Evolutionary conservation across 169 alveolate genomes (phyloP).

Genomic region (Ichthyophthirius multifiliis): DNA sequence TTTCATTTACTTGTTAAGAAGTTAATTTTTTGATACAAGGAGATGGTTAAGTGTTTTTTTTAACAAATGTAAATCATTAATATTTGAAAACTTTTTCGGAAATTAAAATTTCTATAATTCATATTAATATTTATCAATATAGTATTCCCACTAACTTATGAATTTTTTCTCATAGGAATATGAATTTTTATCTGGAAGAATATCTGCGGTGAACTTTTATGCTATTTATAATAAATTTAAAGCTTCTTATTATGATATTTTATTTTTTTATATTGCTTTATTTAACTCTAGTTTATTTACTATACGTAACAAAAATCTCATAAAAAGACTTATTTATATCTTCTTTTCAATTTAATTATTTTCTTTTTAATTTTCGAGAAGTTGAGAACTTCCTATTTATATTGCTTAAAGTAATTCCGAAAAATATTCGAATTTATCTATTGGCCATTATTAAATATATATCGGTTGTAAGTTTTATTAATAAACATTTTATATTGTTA

Average conservation of each 20-base stretch:
- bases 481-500: neutral
- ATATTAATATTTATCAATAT: conserved; percentile 43
- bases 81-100: neutral
- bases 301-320: neutral
- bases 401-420: neutral
- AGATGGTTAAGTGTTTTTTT: neutral
- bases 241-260: neutral
- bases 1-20: neutral
- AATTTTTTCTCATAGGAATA: conserved; percentile 32
- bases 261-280: neutral
- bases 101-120: conserved; percentile 26
- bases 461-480: neutral
- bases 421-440: neutral
- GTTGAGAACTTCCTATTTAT: neutral
- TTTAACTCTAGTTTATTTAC: neutral
- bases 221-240: neutral
- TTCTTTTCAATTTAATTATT: neutral
- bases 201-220: no score
- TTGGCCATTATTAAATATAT: neutral
- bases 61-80: neutral
- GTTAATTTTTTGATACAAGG: neutral
- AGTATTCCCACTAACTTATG: conserved; percentile 53
- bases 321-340: neutral
- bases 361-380: neutral
- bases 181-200: neutral